Conservation (phyloP, 768 basidiomycete genomes). For the Amyloporia xantha region DNA sequence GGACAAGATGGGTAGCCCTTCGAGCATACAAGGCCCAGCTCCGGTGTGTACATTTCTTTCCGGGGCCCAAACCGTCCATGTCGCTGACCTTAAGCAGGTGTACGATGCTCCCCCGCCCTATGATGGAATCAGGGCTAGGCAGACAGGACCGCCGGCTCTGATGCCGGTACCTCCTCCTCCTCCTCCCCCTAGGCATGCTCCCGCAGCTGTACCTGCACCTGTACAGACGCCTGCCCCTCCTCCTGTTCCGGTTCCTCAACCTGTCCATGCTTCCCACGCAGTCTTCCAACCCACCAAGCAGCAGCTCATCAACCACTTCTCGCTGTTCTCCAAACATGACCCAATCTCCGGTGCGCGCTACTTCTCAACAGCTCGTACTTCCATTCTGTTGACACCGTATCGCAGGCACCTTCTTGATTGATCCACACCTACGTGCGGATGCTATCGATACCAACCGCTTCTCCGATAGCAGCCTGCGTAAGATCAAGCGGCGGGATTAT, state of each 20-base stretch:
- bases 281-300: slow-evolving; percentile 13
- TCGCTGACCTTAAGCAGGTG: neutral
- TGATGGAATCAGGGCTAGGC: neutral
- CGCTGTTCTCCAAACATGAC: slow-evolving; percentile 19
- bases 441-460: too few relatives aligned
- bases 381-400: too few relatives aligned
- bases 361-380: too few relatives aligned
- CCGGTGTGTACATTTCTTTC: too few relatives aligned
- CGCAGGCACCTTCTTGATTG: slow-evolving; percentile 13
- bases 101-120: neutral
- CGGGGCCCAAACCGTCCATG: neutral
- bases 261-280: neutral
- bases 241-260: neutral
- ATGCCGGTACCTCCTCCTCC: too few relatives aligned
- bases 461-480: neutral
- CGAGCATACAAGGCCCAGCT: too few relatives aligned
- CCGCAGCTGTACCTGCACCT: neutral
- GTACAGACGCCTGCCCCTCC: too few relatives aligned
- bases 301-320: slow-evolving; percentile 22
- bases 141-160: too few relatives aligned
- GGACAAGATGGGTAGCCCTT: neutral
- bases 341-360: slow-evolving; percentile 15
- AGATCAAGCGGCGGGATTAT: neutral
- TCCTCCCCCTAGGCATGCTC: neutral
- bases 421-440: slow-evolving; percentile 11